Evolutionary conservation across 2,329 filamentous ascomycete species (phyloP), one percentile per base, ranked within the genome.

Genomic region (Ceratocystis destructans): DNA sequence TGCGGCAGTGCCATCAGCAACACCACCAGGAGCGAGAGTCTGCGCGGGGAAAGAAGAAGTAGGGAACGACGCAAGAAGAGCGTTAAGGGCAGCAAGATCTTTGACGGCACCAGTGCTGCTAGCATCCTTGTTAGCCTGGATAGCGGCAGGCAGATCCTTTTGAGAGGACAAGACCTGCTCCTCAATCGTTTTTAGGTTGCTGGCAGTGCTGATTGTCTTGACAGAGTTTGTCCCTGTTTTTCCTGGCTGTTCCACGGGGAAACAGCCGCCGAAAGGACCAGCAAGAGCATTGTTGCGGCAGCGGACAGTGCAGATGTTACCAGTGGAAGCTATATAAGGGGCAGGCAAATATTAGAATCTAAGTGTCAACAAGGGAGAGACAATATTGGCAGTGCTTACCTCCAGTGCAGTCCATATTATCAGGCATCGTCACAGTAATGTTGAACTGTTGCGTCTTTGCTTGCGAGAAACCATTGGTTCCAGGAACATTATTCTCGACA

Each of bases 401-500:
- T 69, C 82, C 82, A 31, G 74, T 77, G 73, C 81, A 83, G 61
- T 74, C 73, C 44, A 83, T 73, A 53, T 77, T 71, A 31, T 75
- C 70, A 1, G 82, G 82, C 79, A 84, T 78, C 62, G 76, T 75
- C 7, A 83, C 77, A 3, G 78, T 81, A 69, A 86, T 79, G 69
- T 79, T 78, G 71, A 86, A 84, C n/a, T 80, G 74, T 70, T 81
- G 74, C 1, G 77, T 76, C 73, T 83, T 83, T 65, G 75, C 79
- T 70, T 83, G 81, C 0, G 81, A 83, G 66, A 85, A 77, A 15
- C 82, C 82, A 66, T 84, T 84, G 50, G 73, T 71, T 15, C 83
- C 83, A 0, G 83, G 83, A 7, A 85, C 78, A 67, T 85, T 85
- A 74, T 86, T 81, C 65, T 78, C 76, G 4, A 86, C 81, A 7